A percentile compares a stretch with the other conserved stretches of the same genome.
Evolutionary conservation across 148 eudicot genomes (phyloP).

Genomic region (Fagopyrum homotropicum): DNA sequence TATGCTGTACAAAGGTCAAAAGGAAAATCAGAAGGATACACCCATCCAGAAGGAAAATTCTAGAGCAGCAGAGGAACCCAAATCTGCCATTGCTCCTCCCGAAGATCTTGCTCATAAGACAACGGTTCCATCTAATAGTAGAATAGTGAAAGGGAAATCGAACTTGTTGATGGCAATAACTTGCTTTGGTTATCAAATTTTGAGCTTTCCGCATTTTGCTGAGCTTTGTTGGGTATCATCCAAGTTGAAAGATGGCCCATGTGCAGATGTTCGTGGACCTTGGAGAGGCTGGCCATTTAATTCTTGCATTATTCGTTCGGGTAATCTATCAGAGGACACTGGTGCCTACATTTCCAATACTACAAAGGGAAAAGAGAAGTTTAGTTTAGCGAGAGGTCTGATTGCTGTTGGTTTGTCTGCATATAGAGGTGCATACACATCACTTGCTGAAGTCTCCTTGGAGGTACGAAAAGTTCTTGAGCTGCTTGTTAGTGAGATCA

Average conservation of each 20-base stretch:
- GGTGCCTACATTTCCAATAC: constrained; percentile 36
- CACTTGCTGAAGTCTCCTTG: constrained; percentile 56
- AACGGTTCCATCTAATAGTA: constrained; percentile 21
- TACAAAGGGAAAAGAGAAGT: constrained; percentile 40
- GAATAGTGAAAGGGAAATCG: constrained; percentile 51
- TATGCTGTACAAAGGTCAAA: constrained; percentile 16
- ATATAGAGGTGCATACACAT: constrained; percentile 64
- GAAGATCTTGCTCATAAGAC: constrained; percentile 24
- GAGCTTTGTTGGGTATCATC: constrained; percentile 98
- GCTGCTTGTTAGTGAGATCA: constrained; percentile 52
- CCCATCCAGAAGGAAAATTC: constrained; percentile 18
- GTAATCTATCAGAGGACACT: constrained; percentile 28
- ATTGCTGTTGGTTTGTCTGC: constrained; percentile 86
- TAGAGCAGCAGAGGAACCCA: constrained; percentile 24
- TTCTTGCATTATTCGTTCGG: constrained; percentile 75
- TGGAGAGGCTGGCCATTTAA: constrained; percentile 99
- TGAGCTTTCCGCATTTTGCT: constrained; percentile 85
- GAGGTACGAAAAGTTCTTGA: constrained; percentile 83
- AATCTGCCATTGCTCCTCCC: constrained; percentile 19
- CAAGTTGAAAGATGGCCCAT: constrained; percentile 84
- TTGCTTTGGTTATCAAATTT: constrained; percentile 72
- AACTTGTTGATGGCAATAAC: constrained; percentile 51
- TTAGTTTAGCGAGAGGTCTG: constrained; percentile 70
- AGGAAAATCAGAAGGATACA: constrained; percentile 22
- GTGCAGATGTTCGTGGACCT: constrained; percentile 57